Percentiles rank a stretch among this genome's conserved stretches.
Evolutionary conservation across 2,329 filamentous ascomycete species (phyloP).

Genomic region (Verticillium zaregamsianum): DNA sequence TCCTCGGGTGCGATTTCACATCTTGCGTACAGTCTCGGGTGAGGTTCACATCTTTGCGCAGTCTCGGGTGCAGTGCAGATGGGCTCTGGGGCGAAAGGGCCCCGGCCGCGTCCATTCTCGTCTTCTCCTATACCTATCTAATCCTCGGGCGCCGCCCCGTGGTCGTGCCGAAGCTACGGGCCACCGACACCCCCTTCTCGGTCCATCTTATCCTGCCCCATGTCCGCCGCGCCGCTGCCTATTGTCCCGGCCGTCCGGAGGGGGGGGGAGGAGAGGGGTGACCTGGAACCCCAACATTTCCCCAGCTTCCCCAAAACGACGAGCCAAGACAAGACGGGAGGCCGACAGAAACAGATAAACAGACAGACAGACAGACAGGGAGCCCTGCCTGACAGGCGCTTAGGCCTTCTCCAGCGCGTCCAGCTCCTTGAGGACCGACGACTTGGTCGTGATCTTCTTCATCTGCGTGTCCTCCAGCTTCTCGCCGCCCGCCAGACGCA

Average conservation of each 20-base stretch:
- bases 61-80: too few species aligned
- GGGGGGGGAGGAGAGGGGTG: background rate
- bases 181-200: background rate
- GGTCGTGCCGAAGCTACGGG: background rate
- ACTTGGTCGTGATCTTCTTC: slow-evolving; percentile 94
- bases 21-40: too few species aligned
- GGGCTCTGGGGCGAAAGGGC: background rate
- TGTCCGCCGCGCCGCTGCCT: background rate
- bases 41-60: too few species aligned
- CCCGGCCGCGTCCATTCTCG: background rate
- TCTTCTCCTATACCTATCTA: background rate
- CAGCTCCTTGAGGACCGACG: slow-evolving; percentile 78
- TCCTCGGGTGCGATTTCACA: too few species aligned
- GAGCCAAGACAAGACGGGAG: too few species aligned
- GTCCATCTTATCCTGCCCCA: background rate
- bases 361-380: too few species aligned
- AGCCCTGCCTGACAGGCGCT: background rate
- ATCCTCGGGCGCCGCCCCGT: background rate
- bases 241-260: background rate
- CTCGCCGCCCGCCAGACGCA: slow-evolving; percentile 89
- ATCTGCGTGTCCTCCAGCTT: slow-evolving; percentile 98
- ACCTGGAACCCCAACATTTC: background rate
- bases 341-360: too few species aligned
- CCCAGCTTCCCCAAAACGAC: background rate
- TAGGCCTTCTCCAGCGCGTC: slow-evolving; percentile 43